Percentiles rank a stretch among this genome's conserved stretches.
phyloP scores from a whole-genome alignment of 73 alveolate genomes.

The Breviolum minutum region DNA sequence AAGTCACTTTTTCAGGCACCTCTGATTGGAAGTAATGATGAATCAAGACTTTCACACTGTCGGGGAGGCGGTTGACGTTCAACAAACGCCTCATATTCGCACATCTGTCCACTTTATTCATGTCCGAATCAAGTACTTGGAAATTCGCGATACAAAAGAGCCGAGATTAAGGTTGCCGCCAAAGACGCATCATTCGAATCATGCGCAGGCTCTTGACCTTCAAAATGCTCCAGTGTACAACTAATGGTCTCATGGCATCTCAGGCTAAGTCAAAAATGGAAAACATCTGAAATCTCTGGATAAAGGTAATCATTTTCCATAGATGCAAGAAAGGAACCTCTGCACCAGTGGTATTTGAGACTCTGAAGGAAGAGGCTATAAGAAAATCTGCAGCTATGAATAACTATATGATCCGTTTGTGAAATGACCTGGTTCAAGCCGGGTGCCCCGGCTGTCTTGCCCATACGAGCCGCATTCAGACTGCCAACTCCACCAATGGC shows the following conservation, averaged over 20 bases:
- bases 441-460: conserved; percentile 49
- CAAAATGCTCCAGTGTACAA: not conserved
- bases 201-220: conserved; percentile 77
- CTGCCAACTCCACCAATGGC: conserved; percentile 78
- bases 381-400: not conserved
- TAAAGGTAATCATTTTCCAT: no score
- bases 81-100: conserved; percentile 40
- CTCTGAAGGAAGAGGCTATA: not conserved
- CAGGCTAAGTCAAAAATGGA: no score
- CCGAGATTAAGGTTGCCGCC: conserved; percentile 2
- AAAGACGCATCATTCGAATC: conserved; percentile 90
- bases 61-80: conserved; percentile 84
- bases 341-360: no score
- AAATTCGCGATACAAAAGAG: not conserved
- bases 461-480: conserved; percentile 82
- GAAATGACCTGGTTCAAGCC: not conserved
- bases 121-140: not conserved
- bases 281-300: no score
- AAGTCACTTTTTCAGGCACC: not conserved
- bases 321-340: no score
- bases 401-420: not conserved
- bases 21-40: conserved; percentile 89
- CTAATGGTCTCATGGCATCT: not conserved
- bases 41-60: conserved; percentile 43
- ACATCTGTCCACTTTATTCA: not conserved